Conservation (phyloP, 345 rosid genomes). For the Gossypium rotundifolium region DNA sequence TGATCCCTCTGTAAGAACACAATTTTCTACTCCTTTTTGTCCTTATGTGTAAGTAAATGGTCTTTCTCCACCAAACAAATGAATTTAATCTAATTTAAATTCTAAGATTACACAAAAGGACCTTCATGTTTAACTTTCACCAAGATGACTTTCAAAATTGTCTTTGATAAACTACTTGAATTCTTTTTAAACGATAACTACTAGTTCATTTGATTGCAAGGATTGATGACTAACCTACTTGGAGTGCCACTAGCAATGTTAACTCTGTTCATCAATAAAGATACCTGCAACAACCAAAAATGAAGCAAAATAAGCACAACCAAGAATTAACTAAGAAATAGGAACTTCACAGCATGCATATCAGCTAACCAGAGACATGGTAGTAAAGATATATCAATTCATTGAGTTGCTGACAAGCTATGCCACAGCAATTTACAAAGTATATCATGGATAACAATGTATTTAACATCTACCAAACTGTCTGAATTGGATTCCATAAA, state of each 20-base stretch:
- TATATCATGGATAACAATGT: not conserved
- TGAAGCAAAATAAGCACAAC: not conserved
- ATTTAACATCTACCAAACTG: not conserved
- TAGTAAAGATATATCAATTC: not conserved
- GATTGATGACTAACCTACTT: constrained; percentile 47
- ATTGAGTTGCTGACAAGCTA: not conserved
- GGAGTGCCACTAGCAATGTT: constrained; percentile 90
- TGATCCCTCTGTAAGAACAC: not conserved
- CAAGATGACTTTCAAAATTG: not conserved
- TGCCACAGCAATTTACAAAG: not conserved
- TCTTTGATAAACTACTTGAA: not conserved
- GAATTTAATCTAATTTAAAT: not conserved
- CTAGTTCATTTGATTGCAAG: not conserved
- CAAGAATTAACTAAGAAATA: not conserved
- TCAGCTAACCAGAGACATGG: not conserved
- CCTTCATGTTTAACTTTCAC: not conserved
- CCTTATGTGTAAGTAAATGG: not conserved
- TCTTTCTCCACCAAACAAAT: not conserved
- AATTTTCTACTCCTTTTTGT: not conserved
- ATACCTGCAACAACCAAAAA: constrained; percentile 40
- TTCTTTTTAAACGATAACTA: not conserved
- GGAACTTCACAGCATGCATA: not conserved
- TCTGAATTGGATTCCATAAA: not conserved
- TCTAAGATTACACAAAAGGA: not conserved
- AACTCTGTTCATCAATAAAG: constrained; percentile 61